Evolutionary conservation across 2,329 filamentous ascomycete genomes (phyloP).

Genomic region (Aspergillus piperis): DNA sequence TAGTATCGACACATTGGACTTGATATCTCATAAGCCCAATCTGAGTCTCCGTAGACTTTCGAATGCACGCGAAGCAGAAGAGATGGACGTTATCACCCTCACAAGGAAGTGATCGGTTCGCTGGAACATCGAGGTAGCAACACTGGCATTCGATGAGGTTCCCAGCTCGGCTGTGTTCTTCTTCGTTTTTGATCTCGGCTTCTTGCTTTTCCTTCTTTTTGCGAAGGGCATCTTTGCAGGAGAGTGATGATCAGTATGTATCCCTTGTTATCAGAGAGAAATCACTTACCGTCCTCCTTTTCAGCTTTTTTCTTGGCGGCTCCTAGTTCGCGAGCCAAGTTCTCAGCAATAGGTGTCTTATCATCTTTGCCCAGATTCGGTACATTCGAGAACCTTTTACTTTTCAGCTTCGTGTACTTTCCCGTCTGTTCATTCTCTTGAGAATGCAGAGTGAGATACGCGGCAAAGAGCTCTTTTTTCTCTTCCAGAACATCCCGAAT

Average conservation of each 20-base stretch:
- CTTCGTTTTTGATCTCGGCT: conserved; percentile 38
- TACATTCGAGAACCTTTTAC: conserved; percentile 9
- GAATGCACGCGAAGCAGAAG: conserved; percentile 71
- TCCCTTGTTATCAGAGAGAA: background rate
- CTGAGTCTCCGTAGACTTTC: conserved; percentile 64
- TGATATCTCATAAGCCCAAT: conserved; percentile 70
- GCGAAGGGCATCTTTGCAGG: conserved; percentile 12
- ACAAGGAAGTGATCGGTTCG: conserved; percentile 71
- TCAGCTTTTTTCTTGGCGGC: conserved; percentile 28
- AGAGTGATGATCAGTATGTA: conserved; percentile 4
- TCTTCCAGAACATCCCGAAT: conserved; percentile 38
- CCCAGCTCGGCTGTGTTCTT: conserved; percentile 47
- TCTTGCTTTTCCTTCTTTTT: conserved; percentile 27
- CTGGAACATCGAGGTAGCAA: conserved; percentile 68
- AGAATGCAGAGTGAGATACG: conserved; percentile 30
- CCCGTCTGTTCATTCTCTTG: conserved; percentile 19
- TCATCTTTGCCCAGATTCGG: background rate
- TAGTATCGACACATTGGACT: conserved; percentile 69
- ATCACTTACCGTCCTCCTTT: conserved; percentile 22
- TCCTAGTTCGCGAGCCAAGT: conserved; percentile 26
- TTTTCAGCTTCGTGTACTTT: conserved; percentile 24
- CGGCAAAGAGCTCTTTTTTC: conserved; percentile 32
- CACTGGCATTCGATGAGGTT: conserved; percentile 69
- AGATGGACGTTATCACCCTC: conserved; percentile 59
- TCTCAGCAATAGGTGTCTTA: background rate